Evolutionary conservation across 2,329 filamentous ascomycete species (phyloP).

Genomic region (Orbilia oligospora): DNA sequence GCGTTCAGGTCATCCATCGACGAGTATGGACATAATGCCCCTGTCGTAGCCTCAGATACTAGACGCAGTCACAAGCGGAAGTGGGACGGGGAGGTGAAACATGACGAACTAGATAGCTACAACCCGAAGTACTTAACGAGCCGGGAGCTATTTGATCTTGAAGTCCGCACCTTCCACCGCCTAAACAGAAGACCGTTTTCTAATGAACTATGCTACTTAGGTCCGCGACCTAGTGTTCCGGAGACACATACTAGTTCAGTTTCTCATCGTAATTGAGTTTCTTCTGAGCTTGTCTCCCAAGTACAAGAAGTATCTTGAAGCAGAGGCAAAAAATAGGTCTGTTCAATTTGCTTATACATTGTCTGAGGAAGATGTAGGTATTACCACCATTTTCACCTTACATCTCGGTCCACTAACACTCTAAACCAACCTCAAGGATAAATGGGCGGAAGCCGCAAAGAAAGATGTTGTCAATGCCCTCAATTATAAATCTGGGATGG

Average conservation of each 20-base stretch:
- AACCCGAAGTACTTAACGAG: constrained; percentile 99
- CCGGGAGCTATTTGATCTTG: constrained; percentile 92
- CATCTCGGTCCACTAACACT: neutral
- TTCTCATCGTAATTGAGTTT: constrained; percentile 94
- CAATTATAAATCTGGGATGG: constrained; percentile 83
- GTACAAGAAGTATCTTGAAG: constrained; percentile 80
- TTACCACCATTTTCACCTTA: neutral
- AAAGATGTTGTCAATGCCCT: constrained; percentile 76
- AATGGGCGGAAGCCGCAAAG: constrained; percentile 87
- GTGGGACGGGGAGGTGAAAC: constrained; percentile 67
- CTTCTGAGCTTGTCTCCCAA: constrained; percentile 88
- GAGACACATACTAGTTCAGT: constrained; percentile 93
- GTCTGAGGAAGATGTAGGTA: constrained; percentile 82
- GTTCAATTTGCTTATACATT: constrained; percentile 80
- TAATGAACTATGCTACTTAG: constrained; percentile 68
- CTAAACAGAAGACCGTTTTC: neutral
- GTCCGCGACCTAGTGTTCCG: constrained; percentile 95
- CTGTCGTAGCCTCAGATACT: constrained; percentile 20
- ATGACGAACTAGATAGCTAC: constrained; percentile 79
- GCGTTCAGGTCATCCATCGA: constrained; percentile 55
- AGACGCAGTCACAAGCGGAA: constrained; percentile 43
- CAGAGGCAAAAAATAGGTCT: constrained; percentile 82
- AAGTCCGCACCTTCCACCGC: constrained; percentile 72
- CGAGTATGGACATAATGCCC: constrained; percentile 44
- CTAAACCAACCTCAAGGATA: constrained; percentile 72